Evolutionary conservation across 257 asterid species (phyloP), one percentile per base, ranked within the genome.

Genomic region (Apocynum venetum): DNA sequence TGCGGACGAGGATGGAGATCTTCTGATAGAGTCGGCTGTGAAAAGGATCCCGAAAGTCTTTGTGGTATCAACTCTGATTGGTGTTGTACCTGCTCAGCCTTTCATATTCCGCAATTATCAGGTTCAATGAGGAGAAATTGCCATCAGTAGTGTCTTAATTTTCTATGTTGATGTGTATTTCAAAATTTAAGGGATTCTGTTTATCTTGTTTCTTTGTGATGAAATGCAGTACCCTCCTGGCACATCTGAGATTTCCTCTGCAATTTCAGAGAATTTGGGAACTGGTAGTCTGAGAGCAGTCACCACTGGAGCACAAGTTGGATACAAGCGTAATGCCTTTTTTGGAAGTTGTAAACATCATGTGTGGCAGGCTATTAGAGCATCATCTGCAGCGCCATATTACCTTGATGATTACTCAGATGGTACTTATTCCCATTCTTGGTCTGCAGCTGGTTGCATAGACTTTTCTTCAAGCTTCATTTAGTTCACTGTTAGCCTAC

Each of bases 351-450:
- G 99, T 83, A 96, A 96, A 90, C 98, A 93, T 88, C 96, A 84
- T 47, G 57, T 93, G 80, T 96, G 99, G 99, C 97, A 91, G 81
- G 96, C 99, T 85, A 96, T 96, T 84, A 88, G 99, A 89, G 98
- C 99, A 55, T 96, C 99, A 75, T 96, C 99, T 35, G 99, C 99
- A 3, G 99, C 99, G 76, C 98, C 99, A 43, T 96, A 96, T 85
- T 96, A 96, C 89, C 91, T 96, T 78, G 99, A 96, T 88, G 99
- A 96, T 88, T 96, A 85, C 85, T 87, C 97, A 64, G 99, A 96
- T 85, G 99, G 99, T 96, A 72, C 79, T 77, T 12, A 73, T 71
- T 77, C 67, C 74, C 66, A 38, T 69, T 40, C 76, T 77, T 76
- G 61, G 74, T 67, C 31, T 64, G 68, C 63, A 55, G 57, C 76